These are phyloP conservation scores for Penicillium goetzii DNA, from an alignment of 495 filamentous ascomycete genomes.

Conservation along the genomic window DNA sequence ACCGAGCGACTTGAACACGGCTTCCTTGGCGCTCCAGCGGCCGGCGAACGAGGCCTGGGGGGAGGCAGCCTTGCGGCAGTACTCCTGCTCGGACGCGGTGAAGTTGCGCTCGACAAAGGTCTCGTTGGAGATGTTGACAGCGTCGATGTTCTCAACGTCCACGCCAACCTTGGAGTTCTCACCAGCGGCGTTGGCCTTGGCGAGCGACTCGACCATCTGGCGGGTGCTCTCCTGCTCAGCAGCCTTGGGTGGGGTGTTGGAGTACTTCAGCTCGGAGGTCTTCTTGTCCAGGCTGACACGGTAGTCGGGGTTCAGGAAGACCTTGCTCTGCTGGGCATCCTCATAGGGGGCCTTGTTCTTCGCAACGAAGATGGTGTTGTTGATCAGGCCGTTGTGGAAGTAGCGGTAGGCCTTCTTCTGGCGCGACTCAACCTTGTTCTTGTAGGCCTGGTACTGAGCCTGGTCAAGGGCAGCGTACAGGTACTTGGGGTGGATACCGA, in stretches of 20 bases:
- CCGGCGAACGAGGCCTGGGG: constrained; percentile 88
- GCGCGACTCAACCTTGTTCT: constrained; percentile 80
- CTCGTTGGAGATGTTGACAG: constrained; percentile 88
- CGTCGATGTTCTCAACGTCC: constrained; percentile 82
- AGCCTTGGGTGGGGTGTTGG: constrained; percentile 63
- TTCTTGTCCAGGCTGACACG: constrained; percentile 86
- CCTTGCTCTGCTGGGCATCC: constrained; percentile 78
- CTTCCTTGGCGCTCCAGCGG: constrained; percentile 96
- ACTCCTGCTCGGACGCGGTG: constrained; percentile 76
- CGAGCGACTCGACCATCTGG: constrained; percentile 76
- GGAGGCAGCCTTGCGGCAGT: constrained; percentile 77
- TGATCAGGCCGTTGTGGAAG: constrained; percentile 96
- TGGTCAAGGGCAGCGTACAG: constrained; percentile 93
- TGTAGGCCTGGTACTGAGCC: constrained; percentile 79
- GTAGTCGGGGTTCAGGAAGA: constrained; percentile 94
- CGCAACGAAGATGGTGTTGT: constrained; percentile 95
- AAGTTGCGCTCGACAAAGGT: constrained; percentile 97
- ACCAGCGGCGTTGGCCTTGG: constrained; percentile 65
- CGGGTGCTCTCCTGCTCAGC: constrained; percentile 65
- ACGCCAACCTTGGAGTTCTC: constrained; percentile 85
- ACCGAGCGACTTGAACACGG: constrained; percentile 96
- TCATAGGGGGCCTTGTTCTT: constrained; percentile 90
- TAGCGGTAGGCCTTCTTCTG: constrained; percentile 99
- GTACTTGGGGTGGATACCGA: constrained; percentile 96
- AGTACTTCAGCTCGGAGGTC: constrained; percentile 73